Base-by-base conservation (phyloP, 2,329 filamentous ascomycete species). In the Beauveria rudraprayagi region DNA sequence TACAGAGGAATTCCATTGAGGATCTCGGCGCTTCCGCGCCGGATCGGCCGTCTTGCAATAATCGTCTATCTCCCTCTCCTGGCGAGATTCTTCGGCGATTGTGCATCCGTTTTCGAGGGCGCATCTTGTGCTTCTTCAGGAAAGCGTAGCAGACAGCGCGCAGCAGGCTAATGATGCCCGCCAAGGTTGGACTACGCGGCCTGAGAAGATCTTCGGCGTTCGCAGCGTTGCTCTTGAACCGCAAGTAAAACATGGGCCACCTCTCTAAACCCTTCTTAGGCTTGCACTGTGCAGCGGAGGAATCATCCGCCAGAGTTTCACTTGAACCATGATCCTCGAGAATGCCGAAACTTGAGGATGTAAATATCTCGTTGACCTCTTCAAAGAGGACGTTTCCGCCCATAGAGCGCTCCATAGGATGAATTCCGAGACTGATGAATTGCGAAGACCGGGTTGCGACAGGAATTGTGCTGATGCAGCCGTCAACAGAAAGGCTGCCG, bases 241-340 rank as follows among this genome's bases (percentile, higher is more conserved):
- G 84, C n/a, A 97, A 75, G 67, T 87, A 89, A 68, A 96, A 97
- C 86, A 93, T 93, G 0, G 93, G 92, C 86, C 91, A 94, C 56
- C 85, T 83, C 68, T 97, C 91, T 10, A 92, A 77, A 0, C 85
- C 80, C 69, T 90, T 93, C 48, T 78, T 80, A 14, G 74, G 73
- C 67, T 78, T 84, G 34, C 24, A 17, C 30, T 5, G 9, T 8
- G 41, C 17, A 26, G n/a, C 22, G 11, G 22, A 7, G 16, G 24
- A 19, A 41, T 14, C 4, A 5, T 41, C 17, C 9, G 26, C 10
- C 9, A 17, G 19, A 73, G 6, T 57, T 61, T 40, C 30, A 30
- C 1, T 66, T 52, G 70, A 72, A 17, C 78, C 75, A 4, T 70
- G 67, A 1, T 82, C 78, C 22, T 87, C 85, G 3, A 78, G 72